Evolutionary conservation across 192 early-diverging fungal genomes (phyloP), one percentile per base, ranked within the genome.

Genomic region (Coemansia sp.): DNA sequence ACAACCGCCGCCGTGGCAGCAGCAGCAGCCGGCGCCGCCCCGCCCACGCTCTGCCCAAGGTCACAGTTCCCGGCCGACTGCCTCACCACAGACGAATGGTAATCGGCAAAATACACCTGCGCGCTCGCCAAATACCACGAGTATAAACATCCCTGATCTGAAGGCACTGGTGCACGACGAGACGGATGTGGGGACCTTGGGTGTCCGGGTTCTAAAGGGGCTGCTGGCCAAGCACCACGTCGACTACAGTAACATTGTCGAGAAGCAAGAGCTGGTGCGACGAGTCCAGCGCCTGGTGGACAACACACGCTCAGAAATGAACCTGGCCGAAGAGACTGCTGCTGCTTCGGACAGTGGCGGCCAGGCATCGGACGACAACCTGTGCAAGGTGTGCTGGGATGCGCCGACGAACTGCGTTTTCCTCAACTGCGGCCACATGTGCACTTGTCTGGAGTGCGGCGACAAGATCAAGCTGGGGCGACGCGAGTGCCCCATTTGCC

Each of bases 371-470:
- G 88, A 90, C 23, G 82, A 88, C 29, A 64, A 74, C n/a, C 38
- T 85, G 23, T 91, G 89, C 73, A 83, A 83, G 55, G 86, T 92
- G 21, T 92, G 90, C 54, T 88, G 80, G 65, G 88, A 90, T 58
- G 78, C 78, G 10, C 68, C 76, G 14, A 75, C 85, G 41, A 92
- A 92, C 73, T 85, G 85, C 62, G 87, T 90, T 5, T 85, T 90
- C 59, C 63, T 90, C 34, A 82, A 90, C 55, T 92, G 90, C 51
- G 87, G 88, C 26, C 90, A 92, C 60, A 82, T 90, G 83, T 80
- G 81, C 22, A 85, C 88, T 21, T 92, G 86, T 38, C 80, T 87
- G 60, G 85, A 84, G 33, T 90, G 85, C 50, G 81, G 81, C 19
- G 77, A 77, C 61, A 54, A 64, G 39, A 77, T 81, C 28, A 51